These are phyloP conservation scores for Colletotrichum sp. DNA, from an alignment of 2,329 filamentous ascomycete species.

Conservation along the genomic window DNA sequence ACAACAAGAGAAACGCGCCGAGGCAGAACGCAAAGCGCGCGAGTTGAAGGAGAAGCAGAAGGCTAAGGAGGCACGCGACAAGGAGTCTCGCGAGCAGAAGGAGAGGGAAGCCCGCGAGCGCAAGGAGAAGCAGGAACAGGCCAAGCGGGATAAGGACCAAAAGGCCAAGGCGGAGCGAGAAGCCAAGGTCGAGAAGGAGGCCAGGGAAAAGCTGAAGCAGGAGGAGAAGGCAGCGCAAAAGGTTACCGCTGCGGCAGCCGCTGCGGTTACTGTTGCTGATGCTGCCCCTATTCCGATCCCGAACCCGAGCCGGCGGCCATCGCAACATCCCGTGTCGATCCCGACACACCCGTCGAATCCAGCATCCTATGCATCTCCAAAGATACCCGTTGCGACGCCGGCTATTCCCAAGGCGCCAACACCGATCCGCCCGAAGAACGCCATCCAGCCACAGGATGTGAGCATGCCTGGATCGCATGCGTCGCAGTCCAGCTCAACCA, in stretches of 20 bases:
- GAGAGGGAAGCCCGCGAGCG: conserved; percentile 65
- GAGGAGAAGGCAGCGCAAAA: conserved; percentile 44
- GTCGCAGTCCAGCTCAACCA: conserved; percentile 64
- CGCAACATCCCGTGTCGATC: conserved; percentile 45
- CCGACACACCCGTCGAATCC: conserved; percentile 61
- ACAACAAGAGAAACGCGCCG: conserved; percentile 83
- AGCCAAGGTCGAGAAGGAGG: conserved; percentile 40
- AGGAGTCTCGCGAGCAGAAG: conserved; percentile 73
- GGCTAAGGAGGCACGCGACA: conserved; percentile 82
- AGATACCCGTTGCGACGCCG: conserved; percentile 79
- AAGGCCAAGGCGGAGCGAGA: conserved; percentile 32
- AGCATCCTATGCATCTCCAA: conserved; percentile 74
- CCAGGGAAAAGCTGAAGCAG: conserved; percentile 46
- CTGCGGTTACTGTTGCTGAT: conserved; percentile 38
- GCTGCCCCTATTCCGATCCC: conserved; percentile 41
- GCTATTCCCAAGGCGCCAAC: conserved; percentile 83
- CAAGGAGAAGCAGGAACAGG: conserved; percentile 63
- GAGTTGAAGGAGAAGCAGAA: conserved; percentile 71
- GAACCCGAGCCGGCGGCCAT: conserved; percentile 43
- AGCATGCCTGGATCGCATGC: conserved; percentile 73
- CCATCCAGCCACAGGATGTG: conserved; percentile 82
- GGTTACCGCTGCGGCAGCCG: conserved; percentile 38
- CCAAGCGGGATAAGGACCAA: conserved; percentile 59
- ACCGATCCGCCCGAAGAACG: conserved; percentile 76
- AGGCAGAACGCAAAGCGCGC: conserved; percentile 80